Conservation (phyloP, 345 rosid species). For the Gossypium stocksii region DNA sequence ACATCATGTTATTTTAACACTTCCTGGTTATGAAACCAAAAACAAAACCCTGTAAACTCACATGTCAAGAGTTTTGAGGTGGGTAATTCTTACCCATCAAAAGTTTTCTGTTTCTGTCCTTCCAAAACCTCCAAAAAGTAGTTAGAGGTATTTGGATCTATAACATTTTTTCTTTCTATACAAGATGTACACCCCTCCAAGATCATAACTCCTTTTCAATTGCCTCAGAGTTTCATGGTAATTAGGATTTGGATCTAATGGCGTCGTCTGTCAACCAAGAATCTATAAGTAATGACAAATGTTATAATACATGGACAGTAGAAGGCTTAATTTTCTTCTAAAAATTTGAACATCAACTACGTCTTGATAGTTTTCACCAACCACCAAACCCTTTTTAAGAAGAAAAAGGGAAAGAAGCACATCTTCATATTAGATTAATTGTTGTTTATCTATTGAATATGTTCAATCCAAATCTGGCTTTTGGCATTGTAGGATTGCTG, state of each 20-base stretch:
- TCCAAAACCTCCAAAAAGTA: background rate
- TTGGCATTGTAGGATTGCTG: slow-evolving; percentile 64
- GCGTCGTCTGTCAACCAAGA: background rate
- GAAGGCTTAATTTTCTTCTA: background rate
- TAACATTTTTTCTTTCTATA: background rate
- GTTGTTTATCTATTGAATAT: background rate
- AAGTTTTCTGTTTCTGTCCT: background rate
- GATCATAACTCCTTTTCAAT: background rate
- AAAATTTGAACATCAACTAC: background rate
- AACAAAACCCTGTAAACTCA: background rate
- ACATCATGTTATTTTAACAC: background rate
- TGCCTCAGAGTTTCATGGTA: background rate
- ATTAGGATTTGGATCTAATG: background rate
- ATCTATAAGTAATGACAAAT: background rate
- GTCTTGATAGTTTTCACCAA: background rate
- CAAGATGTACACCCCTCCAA: background rate
- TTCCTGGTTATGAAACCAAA: background rate
- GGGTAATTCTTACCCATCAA: background rate
- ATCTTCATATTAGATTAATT: background rate
- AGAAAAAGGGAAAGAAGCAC: background rate
- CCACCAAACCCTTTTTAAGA: background rate
- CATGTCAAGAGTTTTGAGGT: background rate
- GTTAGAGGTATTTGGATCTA: background rate
- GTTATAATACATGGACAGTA: no score
- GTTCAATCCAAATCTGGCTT: background rate